Base-by-base conservation (phyloP, 2,329 filamentous ascomycete genomes). In the Endothia cerciana region DNA sequence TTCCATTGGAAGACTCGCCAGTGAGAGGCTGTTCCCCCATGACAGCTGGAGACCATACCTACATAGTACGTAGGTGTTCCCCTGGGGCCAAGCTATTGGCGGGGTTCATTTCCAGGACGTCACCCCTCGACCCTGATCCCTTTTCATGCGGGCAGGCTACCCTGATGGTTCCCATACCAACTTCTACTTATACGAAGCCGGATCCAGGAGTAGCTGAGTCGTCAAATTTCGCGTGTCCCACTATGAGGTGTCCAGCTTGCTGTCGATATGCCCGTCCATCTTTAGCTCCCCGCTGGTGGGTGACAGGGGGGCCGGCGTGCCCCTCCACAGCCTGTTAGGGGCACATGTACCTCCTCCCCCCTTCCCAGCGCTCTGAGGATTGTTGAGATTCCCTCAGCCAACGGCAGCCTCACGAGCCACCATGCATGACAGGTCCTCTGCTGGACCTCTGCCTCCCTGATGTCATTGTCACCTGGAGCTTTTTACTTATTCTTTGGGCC, bases 201-300 rank as follows among this genome's bases (percentile, higher is more conserved):
- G 22, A 17, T 5, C 57, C 57, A 45, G 57, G 36, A 62, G 53
- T 59, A 25, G 49, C 63, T 62, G 56, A 67, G 36, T 64, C 51
- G 58, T 64, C 63, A 58, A 64, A 67, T 65, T 65, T 65, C 63
- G 36, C 55, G 38, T 65, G 65, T 67, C 55, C 65, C 65, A 67
- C 65, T 58, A 58, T 58, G 55, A 41, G 55, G 36, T 58, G 33
- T 58, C 33, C 36, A 58, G 55, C 36, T 58, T 58, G 55, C 55
- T 36, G 55, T 58, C 55, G 33, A 58, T 58, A 58, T 58, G n/a
- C 13, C 55, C 55, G 38, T 22, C 55, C 69, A 68, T 69, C 72
- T 73, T 72, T 72, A 73, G 72, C 60, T 74, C 72, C 72, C 73
- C n/a, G n/a, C 72, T 41, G 60, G 49, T 41, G 60, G 47, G 62